Conservation (phyloP, 2,329 filamentous ascomycete species). For the Colletotrichum shisoi region DNA sequence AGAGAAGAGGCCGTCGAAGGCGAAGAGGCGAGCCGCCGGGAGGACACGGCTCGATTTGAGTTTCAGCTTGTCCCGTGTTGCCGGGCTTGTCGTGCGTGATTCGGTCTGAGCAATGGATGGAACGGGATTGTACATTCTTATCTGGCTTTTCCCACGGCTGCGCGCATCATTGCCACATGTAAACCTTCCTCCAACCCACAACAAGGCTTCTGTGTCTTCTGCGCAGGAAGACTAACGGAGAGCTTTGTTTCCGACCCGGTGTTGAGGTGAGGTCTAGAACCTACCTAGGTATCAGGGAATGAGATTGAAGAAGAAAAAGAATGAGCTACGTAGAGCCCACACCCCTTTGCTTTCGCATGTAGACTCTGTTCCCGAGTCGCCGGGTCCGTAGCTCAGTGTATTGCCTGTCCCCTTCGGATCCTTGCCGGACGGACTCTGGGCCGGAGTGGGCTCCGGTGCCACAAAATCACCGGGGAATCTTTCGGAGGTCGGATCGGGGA, state of each 20-base stretch:
- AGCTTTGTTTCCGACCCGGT: background rate
- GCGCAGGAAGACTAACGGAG: background rate
- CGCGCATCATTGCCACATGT: too few species aligned
- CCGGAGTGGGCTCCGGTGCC: conserved; percentile 11
- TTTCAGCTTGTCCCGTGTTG: background rate
- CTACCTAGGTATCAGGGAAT: background rate
- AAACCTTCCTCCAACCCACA: background rate
- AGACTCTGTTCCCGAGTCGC: background rate
- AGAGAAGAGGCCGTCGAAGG: background rate
- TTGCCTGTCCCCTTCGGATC: background rate
- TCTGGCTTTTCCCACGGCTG: background rate
- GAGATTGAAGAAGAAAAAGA: background rate
- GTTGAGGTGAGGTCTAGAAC: background rate
- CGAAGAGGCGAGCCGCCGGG: background rate
- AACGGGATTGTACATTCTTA: background rate
- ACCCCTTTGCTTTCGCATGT: background rate
- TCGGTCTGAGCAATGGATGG: background rate
- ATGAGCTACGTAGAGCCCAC: background rate
- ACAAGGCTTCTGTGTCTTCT: too few species aligned
- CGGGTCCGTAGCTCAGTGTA: background rate
- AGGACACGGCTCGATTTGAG: background rate
- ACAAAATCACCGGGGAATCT: conserved; percentile 3
- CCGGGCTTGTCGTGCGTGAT: background rate
- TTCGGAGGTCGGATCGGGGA: conserved; percentile 5
- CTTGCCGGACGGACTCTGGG: background rate